phyloP scores from a whole-genome alignment of 129 eudicot species.

The Smallanthus sonchifolius region DNA sequence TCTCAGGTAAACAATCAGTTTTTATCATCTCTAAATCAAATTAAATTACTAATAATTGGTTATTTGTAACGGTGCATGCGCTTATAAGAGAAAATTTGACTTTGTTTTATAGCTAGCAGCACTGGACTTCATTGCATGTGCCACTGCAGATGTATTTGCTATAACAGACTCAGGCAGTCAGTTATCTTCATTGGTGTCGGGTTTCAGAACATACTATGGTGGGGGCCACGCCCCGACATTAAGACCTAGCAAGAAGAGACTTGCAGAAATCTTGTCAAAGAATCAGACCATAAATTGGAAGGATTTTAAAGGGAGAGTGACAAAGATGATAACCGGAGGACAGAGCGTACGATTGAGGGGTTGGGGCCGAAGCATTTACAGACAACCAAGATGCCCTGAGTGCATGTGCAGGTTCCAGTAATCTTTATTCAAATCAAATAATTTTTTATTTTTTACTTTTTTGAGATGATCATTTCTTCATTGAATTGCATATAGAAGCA shows the following conservation, averaged over 20 bases:
- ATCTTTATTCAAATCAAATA: not conserved
- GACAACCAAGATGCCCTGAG: conserved; percentile 79
- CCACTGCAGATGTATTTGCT: conserved; percentile 84
- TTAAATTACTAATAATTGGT: not conserved
- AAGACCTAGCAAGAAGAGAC: conserved; percentile 73
- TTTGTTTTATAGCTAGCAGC: conserved; percentile 74
- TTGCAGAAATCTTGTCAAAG: conserved; percentile 60
- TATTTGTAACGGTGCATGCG: not conserved
- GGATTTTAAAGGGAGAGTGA: conserved; percentile 47
- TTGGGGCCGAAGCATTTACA: conserved; percentile 64
- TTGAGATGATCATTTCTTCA: not conserved
- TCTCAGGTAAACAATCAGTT: conserved; percentile 55
- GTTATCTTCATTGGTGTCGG: conserved; percentile 78
- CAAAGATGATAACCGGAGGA: conserved; percentile 74
- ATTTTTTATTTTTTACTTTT: not conserved
- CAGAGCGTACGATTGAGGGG: conserved; percentile 54
- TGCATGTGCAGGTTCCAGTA: conserved; percentile 78
- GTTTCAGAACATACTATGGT: conserved; percentile 78
- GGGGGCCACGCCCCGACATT: conserved; percentile 72
- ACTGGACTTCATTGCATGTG: conserved; percentile 83
- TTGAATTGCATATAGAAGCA: conserved; percentile 7
- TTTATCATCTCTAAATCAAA: not conserved
- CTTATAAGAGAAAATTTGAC: not conserved
- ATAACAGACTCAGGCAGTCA: conserved; percentile 95
- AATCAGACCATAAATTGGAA: conserved; percentile 59